These are phyloP conservation scores for Argentina anserina DNA, from an alignment of 306 rosid genomes.

Conservation along the genomic window DNA sequence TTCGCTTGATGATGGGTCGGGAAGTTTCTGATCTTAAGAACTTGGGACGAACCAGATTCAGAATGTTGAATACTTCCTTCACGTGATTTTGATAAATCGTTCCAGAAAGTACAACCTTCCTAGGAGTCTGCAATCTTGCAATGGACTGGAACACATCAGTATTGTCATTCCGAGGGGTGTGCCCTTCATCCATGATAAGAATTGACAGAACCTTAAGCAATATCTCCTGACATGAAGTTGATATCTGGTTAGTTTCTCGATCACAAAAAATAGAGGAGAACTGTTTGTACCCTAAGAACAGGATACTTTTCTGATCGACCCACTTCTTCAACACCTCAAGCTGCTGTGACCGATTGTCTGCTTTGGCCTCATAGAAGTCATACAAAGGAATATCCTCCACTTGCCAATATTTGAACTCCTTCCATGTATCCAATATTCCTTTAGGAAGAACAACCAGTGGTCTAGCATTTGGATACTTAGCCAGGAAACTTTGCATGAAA, in stretches of 20 bases:
- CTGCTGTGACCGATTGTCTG: slow-evolving; percentile 63
- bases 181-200: slow-evolving; percentile 90
- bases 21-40: slow-evolving; percentile 57
- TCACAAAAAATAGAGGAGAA: slow-evolving; percentile 78
- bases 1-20: slow-evolving; percentile 57
- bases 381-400: slow-evolving; percentile 74
- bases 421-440: slow-evolving; percentile 80
- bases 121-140: slow-evolving; percentile 65
- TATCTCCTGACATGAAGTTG: slow-evolving; percentile 57
- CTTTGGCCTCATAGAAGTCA: slow-evolving; percentile 70
- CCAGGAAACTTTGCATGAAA: slow-evolving; percentile 88
- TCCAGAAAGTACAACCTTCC: slow-evolving; percentile 84
- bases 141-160: slow-evolving; percentile 76
- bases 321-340: slow-evolving; percentile 63
- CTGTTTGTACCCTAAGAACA: slow-evolving; percentile 82
- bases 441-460: slow-evolving; percentile 89
- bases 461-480: slow-evolving; percentile 71
- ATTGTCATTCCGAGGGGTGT: slow-evolving; percentile 78
- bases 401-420: slow-evolving; percentile 74
- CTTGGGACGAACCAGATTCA: slow-evolving; percentile 79
- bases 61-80: slow-evolving; percentile 71
- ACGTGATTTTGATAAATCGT: slow-evolving; percentile 88
- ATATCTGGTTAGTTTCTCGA: no score
- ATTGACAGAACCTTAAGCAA: slow-evolving; percentile 57
- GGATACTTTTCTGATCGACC: slow-evolving; percentile 70